Evolutionary conservation across 2,329 filamentous ascomycete genomes (phyloP), one percentile per base, ranked within the genome.

Genomic region (Macroventuria anomochaeta): DNA sequence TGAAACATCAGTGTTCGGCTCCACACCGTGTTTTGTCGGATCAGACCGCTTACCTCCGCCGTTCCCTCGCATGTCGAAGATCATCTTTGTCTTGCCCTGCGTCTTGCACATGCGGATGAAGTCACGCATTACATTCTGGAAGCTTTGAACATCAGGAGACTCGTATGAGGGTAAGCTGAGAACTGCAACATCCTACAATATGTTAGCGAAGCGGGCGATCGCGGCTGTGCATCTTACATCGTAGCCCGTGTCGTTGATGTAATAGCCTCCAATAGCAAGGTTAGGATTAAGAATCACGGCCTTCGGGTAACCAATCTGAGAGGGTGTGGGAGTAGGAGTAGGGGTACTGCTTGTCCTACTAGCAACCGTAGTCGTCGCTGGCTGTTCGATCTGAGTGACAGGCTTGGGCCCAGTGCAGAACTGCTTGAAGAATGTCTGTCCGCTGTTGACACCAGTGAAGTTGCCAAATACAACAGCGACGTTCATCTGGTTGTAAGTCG

Each of bases 51-150:
- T 13, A 56, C 47, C 53, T 32, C 87, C 87, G 0, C 76, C 77
- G 58, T 90, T 90, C 2, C 76, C 78, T 3, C 82, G 80, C 6
- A 89, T 65, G 58, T 90, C 88, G 53, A 90, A 82, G 25, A 90
- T 77, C 5, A 90, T 75, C 67, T 83, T 86, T n/a, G 76, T 83
- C 66, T 85, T 86, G 2, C 79, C 77, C 2, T 75, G 74, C 2
- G 68, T 58, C 34, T 79, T 77, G 11, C 79, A 79, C 33, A 75
- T 71, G 0, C 75, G 70, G 13, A 87, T 75, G 59, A 86, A 81
- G 7, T 72, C 54, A 7, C 76, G 64, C 52, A 79, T 71, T 0
- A 71, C 61, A 42, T 72, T 63, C 44, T 76, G 75, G 52, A 77
- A 81, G 4, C 68, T 63, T 49, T 70, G 64, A 2, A 62, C 58